Conservation (phyloP, 441 rosid species). For the Euphorbia schlechtendalii region DNA sequence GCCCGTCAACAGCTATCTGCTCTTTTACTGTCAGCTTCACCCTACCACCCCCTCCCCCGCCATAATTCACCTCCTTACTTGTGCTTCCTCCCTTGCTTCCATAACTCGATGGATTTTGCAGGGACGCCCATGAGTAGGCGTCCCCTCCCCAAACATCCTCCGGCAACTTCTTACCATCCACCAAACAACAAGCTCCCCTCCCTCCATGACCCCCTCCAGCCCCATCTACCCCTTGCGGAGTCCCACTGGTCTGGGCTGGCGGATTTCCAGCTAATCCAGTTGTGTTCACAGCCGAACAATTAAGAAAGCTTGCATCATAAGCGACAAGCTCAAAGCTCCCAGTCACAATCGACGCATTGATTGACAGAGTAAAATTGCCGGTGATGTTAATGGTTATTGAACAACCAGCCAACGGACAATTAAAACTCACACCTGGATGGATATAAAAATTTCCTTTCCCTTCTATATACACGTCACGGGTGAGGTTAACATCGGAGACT, state of each 20-base stretch:
- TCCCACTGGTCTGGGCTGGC: slow-evolving; percentile 91
- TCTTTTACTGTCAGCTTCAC: slow-evolving; percentile 44
- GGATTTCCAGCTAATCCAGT: slow-evolving; percentile 78
- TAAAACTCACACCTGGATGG: slow-evolving; percentile 65
- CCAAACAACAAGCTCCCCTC: slow-evolving; percentile 79
- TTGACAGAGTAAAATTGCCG: slow-evolving; percentile 67
- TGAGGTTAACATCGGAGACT: slow-evolving; percentile 72
- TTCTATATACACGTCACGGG: slow-evolving; percentile 66
- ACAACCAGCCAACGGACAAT: slow-evolving; percentile 62
- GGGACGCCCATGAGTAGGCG: slow-evolving; percentile 79
- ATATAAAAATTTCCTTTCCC: slow-evolving; percentile 76
- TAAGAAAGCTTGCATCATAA: slow-evolving; percentile 49
- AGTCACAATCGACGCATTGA: slow-evolving; percentile 50
- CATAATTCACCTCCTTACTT: slow-evolving; percentile 71
- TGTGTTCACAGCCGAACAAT: slow-evolving; percentile 59
- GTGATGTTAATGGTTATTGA: slow-evolving; percentile 58
- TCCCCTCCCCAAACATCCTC: slow-evolving; percentile 99
- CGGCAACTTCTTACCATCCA: slow-evolving; percentile 61
- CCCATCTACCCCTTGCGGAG: slow-evolving; percentile 79
- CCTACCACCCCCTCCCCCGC: slow-evolving; percentile 89
- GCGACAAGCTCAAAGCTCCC: slow-evolving; percentile 70
- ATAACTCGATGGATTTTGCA: slow-evolving; percentile 65
- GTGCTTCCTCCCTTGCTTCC: slow-evolving; percentile 89
- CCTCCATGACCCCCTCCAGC: slow-evolving; percentile 97
- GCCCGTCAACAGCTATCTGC: slow-evolving; percentile 57